Evolutionary conservation across 106 monocot genomes (phyloP), one percentile per base, ranked within the genome.

Genomic region (Xerophyta viscosa): DNA sequence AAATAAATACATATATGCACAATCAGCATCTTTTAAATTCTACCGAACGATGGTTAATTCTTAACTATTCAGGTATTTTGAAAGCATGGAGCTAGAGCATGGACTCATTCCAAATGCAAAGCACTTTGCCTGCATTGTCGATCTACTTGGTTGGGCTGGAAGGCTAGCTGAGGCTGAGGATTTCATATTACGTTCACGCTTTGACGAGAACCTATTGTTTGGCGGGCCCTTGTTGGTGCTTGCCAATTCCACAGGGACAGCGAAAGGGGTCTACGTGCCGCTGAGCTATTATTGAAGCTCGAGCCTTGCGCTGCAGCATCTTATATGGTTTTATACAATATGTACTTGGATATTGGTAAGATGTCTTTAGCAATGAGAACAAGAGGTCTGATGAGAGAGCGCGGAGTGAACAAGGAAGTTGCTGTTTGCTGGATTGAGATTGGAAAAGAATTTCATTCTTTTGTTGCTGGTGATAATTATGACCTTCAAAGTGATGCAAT

Each of bases 351-450:
- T 53, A 49, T 68, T 14, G 69, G 61, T 2, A 61, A 47, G 14
- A 30, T 13, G 4, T 61, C 73, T 13, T 41, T 70, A 46, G 79
- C 79, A 41, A 48, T 41, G 20, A 65, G 54, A 46, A 61, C 61
- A 23, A 69, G 79, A 62, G 69, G 73, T 52, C 49, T 79, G 10
- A 79, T 79, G 79, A 79, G 68, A 69, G 69, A 74, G 20, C 48
- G 65, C 29, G 69, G 73, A 9, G 65, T 79, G 46, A 79, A 79
- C 57, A 79, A 79, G 57, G 79, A 79, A 42, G 69, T 73, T 21
- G 73, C 73, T 26, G 61, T 79, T 30, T 73, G 79, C 51, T 79
- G 79, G 79, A 73, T 79, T 21, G 73, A 79, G 52, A 66, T 74
- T 4, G 66, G 69, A 42, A 44, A 50, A 41, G 39, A 54, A 24